phyloP scores from a whole-genome alignment of 2,329 filamentous ascomycete species.

The Sclerotinia spermophila region DNA sequence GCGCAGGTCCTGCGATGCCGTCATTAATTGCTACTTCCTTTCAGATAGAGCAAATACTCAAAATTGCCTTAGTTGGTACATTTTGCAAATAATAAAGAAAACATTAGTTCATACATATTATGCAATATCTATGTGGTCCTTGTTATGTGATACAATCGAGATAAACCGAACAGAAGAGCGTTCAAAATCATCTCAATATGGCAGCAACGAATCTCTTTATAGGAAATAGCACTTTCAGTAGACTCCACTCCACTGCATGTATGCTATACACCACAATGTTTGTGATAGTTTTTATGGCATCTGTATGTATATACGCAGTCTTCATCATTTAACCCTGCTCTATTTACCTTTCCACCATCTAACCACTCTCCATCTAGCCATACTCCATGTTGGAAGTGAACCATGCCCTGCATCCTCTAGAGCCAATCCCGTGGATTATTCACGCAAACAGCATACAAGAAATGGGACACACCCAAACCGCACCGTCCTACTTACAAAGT shows the following conservation, averaged over 20 bases:
- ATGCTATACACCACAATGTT: background rate
- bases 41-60: slow-evolving; percentile 18
- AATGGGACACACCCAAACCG: background rate
- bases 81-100: slow-evolving; percentile 14
- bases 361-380: background rate
- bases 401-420: background rate
- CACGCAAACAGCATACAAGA: background rate
- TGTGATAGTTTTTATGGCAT: background rate
- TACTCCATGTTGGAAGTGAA: background rate
- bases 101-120: background rate
- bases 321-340: background rate
- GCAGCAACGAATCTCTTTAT: too few species aligned
- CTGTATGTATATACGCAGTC: background rate
- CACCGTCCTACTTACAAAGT: slow-evolving; percentile 7
- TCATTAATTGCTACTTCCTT: slow-evolving; percentile 39
- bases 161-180: too few species aligned
- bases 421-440: background rate
- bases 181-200: background rate
- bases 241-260: background rate
- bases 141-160: background rate
- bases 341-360: background rate
- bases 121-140: background rate
- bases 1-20: slow-evolving; percentile 43
- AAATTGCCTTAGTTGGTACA: slow-evolving; percentile 9
- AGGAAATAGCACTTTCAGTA: background rate